These are phyloP conservation scores for Hortiboletus flavorubellus DNA, from an alignment of 768 basidiomycete species.

Conservation along the genomic window DNA sequence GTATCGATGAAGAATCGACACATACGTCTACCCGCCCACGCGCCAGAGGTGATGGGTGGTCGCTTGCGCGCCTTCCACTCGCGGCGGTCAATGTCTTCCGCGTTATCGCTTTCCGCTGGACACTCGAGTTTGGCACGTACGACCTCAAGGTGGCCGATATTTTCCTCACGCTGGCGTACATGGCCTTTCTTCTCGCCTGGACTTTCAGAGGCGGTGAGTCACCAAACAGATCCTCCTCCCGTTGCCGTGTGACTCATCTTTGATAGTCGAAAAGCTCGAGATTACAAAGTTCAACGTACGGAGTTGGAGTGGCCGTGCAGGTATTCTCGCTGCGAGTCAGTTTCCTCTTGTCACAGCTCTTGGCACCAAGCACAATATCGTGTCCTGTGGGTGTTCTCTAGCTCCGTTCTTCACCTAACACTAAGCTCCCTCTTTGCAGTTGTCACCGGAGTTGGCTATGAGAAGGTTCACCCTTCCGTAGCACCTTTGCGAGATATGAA, in stretches of 20 bases:
- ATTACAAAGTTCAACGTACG: constrained; percentile 9
- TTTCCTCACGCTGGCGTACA: constrained; percentile 44
- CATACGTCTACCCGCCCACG: background rate
- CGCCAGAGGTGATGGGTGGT: constrained; percentile 30
- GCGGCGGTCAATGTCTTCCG: constrained; percentile 43
- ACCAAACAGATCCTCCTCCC: background rate
- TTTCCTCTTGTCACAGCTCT: constrained; percentile 43
- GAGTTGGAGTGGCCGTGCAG: constrained; percentile 32
- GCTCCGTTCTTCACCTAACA: background rate
- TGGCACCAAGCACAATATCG: constrained; percentile 48
- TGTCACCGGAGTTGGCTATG: constrained; percentile 27
- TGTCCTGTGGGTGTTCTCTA: constrained; percentile 32
- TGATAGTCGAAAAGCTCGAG: background rate
- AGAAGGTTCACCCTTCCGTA: constrained; percentile 17
- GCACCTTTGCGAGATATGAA: background rate
- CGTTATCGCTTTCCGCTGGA: constrained; percentile 48
- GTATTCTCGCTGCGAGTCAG: constrained; percentile 34
- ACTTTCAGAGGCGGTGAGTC: constrained; percentile 45
- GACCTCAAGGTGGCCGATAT: constrained; percentile 42
- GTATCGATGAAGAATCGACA: constrained; percentile 17
- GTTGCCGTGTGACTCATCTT: background rate
- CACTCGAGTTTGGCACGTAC: constrained; percentile 42
- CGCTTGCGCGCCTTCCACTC: constrained; percentile 36
- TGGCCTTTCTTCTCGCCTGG: constrained; percentile 42
- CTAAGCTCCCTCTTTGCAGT: constrained; percentile 12